Evolutionary conservation across 164 flowering plant genomes (phyloP).

Genomic region (Stephania cephalantha): DNA sequence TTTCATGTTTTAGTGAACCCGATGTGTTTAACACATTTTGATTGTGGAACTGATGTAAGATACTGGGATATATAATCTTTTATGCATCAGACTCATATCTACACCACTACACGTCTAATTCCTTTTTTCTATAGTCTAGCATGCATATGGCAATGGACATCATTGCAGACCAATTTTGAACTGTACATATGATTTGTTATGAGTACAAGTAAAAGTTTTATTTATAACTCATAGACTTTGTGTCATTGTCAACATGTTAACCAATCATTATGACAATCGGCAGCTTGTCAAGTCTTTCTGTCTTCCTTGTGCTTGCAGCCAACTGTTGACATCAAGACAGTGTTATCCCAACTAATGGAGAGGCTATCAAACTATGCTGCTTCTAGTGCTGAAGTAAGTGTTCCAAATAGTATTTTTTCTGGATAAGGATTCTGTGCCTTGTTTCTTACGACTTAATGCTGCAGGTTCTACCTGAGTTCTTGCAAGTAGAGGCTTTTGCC

Average conservation of each 20-base stretch:
- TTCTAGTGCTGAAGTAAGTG: conserved; percentile 63
- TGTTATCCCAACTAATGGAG: conserved; percentile 88
- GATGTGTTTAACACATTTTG: neutral
- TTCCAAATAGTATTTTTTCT: conserved; percentile 3
- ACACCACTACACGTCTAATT: neutral
- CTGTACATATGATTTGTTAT: neutral
- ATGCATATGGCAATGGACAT: neutral
- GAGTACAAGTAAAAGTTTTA: neutral
- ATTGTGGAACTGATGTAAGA: neutral
- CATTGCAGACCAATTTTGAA: neutral
- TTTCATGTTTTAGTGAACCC: neutral
- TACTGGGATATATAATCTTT: too few species aligned
- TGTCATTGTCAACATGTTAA: neutral
- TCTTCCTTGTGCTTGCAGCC: conserved; percentile 44
- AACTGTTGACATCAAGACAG: conserved; percentile 89
- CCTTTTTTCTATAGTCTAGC: neutral
- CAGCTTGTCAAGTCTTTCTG: neutral
- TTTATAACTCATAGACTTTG: neutral
- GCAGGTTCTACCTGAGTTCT: conserved; percentile 85
- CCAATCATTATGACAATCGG: neutral
- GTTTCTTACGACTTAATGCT: conserved; percentile 14
- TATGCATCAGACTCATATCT: neutral
- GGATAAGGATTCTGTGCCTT: conserved; percentile 2
- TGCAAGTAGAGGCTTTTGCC: conserved; percentile 95
- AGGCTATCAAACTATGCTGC: conserved; percentile 93